A percentile compares a stretch with the other conserved stretches of the same genome.
Evolutionary conservation across 352 stramenopile species (phyloP).

Genomic region (Hyaloperonospora arabidopsidis): DNA sequence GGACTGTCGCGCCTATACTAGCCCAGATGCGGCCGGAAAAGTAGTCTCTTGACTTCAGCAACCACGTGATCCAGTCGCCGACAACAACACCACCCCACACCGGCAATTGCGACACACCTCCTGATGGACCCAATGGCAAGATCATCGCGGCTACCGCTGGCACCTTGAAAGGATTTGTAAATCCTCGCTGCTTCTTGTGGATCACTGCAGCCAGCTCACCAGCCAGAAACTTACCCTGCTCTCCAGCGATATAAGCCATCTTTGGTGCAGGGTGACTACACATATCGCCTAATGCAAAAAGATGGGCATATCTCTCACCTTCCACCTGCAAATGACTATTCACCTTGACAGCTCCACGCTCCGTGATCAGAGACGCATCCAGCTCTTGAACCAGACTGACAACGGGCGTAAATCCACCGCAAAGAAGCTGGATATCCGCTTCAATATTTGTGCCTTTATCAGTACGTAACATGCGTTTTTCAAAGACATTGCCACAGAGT

Average conservation of each 20-base stretch:
- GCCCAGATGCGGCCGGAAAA: conserved; percentile 30
- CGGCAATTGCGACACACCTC: conserved; percentile 46
- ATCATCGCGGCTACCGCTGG: conserved; percentile 17
- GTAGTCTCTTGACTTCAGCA: conserved; percentile 43
- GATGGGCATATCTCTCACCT: conserved; percentile 31
- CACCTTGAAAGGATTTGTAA: conserved; percentile 27
- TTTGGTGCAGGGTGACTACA: conserved; percentile 46
- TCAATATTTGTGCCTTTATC: conserved; percentile 46
- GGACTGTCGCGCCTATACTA: conserved; percentile 21
- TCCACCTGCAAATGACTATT: conserved; percentile 46
- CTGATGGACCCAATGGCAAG: conserved; percentile 39
- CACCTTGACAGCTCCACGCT: conserved; percentile 36
- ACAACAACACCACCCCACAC: conserved; percentile 43
- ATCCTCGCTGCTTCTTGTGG: conserved; percentile 15
- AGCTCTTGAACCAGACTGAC: conserved; percentile 29
- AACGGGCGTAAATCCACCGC: conserved; percentile 33
- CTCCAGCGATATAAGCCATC: conserved; percentile 30
- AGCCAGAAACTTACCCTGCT: conserved; percentile 40
- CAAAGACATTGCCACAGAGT: conserved; percentile 33
- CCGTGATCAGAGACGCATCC: conserved; percentile 36
- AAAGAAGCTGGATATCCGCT: conserved; percentile 51
- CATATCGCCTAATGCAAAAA: conserved; percentile 51
- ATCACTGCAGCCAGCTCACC: conserved; percentile 26
- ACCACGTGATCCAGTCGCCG: conserved; percentile 41
- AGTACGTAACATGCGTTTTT: conserved; percentile 34